Conservation (phyloP, 2,329 filamentous ascomycete species). For the Cladophialophora chaetospira region DNA sequence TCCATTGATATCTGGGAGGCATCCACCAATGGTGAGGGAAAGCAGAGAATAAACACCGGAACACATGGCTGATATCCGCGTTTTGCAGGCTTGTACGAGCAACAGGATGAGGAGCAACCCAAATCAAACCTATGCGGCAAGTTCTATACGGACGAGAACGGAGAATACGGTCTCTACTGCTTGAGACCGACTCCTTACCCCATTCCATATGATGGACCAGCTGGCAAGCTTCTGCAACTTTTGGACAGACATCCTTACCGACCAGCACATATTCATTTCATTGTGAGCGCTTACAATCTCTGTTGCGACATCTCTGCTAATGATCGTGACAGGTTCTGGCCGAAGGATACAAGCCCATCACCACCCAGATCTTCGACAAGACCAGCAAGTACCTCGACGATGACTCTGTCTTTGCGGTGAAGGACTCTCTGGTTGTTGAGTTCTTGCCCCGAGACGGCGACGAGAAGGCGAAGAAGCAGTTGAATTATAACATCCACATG, state of each 20-base stretch:
- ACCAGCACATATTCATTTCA: slow-evolving; percentile 66
- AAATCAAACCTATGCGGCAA: slow-evolving; percentile 75
- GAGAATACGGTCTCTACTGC: slow-evolving; percentile 64
- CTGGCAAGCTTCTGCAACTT: slow-evolving; percentile 58
- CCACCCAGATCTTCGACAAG: slow-evolving; percentile 76
- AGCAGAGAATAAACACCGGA: slow-evolving; percentile 24
- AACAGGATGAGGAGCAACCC: slow-evolving; percentile 69
- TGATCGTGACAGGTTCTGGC: slow-evolving; percentile 50
- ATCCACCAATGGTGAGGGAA: slow-evolving; percentile 67
- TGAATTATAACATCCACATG: slow-evolving; percentile 56
- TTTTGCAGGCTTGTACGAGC: slow-evolving; percentile 61
- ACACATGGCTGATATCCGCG: neutral
- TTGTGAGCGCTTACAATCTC: slow-evolving; percentile 44
- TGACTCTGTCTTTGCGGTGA: slow-evolving; percentile 62
- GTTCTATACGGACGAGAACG: slow-evolving; percentile 67
- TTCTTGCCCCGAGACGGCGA: slow-evolving; percentile 57
- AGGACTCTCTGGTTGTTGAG: slow-evolving; percentile 60
- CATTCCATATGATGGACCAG: slow-evolving; percentile 59
- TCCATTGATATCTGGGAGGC: slow-evolving; percentile 79
- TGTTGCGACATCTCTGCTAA: neutral
- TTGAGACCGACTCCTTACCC: slow-evolving; percentile 62
- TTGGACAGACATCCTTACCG: slow-evolving; percentile 64
- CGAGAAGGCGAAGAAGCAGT: slow-evolving; percentile 55
- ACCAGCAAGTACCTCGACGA: slow-evolving; percentile 64
- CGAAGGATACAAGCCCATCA: slow-evolving; percentile 66